These are phyloP conservation scores for Penicillium bialowiezense DNA, from an alignment of 495 filamentous ascomycete genomes.

Conservation along the genomic window DNA sequence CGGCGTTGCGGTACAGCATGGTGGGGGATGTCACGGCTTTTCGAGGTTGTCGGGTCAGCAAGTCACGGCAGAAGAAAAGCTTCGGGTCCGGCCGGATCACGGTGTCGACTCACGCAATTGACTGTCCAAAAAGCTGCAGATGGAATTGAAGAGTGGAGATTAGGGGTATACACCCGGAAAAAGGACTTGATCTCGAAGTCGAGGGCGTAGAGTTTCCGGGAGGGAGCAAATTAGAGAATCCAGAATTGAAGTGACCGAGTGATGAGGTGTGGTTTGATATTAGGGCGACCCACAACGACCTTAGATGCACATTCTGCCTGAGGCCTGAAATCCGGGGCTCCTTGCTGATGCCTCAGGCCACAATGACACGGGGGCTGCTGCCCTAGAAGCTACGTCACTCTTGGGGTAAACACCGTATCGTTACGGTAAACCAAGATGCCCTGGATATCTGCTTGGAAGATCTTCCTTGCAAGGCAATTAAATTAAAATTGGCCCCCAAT, in stretches of 20 bases:
- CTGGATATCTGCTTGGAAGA: background rate
- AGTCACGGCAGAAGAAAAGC: conserved; percentile 28
- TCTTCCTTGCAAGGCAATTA: background rate
- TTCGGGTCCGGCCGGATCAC: conserved; percentile 26
- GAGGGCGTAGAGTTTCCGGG: conserved; percentile 31
- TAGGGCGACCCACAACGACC: conserved; percentile 33
- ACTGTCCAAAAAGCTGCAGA: conserved; percentile 18
- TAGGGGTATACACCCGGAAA: conserved; percentile 33
- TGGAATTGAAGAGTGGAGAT: conserved; percentile 32
- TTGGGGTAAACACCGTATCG: conserved; percentile 27
- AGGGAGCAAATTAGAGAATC: conserved; percentile 36
- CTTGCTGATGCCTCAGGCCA: conserved; percentile 16
- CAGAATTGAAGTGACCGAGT: conserved; percentile 39
- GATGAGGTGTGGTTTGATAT: conserved; percentile 35
- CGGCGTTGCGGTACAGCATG: conserved; percentile 49
- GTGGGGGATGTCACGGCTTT: conserved; percentile 34
- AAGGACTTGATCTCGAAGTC: conserved; percentile 33
- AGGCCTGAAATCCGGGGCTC: conserved; percentile 8
- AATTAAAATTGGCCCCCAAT: background rate
- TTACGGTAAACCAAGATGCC: conserved; percentile 9
- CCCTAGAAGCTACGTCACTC: conserved; percentile 37
- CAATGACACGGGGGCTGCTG: conserved; percentile 15
- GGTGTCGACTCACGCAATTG: conserved; percentile 39
- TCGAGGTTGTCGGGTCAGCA: conserved; percentile 37
- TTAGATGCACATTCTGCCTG: conserved; percentile 22